Base-by-base conservation (phyloP, 2,329 filamentous ascomycete genomes). In the Hypoxylon sp. region DNA sequence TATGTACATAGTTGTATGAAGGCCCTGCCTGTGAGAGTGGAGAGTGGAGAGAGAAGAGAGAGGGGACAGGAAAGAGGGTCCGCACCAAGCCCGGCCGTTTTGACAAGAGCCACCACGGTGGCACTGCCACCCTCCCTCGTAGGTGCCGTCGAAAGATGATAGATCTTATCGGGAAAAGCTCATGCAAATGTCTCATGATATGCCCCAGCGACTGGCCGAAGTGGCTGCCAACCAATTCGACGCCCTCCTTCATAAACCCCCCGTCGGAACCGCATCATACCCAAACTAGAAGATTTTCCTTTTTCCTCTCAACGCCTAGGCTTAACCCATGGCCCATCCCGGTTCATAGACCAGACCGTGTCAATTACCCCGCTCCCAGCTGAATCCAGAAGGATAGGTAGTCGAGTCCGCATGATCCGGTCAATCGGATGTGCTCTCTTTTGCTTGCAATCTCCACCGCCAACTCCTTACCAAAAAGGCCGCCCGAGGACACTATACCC, bases 121-220 rank as follows among this genome's bases (percentile, higher is more conserved):
- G 67, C 67, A 67, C 67, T 69, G 63, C 61, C 50, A 67, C 68
- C 68, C 65, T 62, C 56, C 52, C 54, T 44, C 5, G 21, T 11
- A 51, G 29, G 6, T 42, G 10, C 19, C 15, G 29, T 48, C 42
- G 17, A 69, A 67, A 67, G 50, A 64, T 64, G 67, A 67, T 62
- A 65, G 60, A 65, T 68, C 68, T 67, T 65, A 67, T 70, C 60
- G 53, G 68, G 50, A 31, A 68, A 60, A 53, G 64, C 35, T 32
- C 32, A 70, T 70, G 64, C 64, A 67, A 60, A 70, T 65, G 60
- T 70, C 64, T 68, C 57, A 67, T 70, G 67, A 69, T 66, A 52
- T 39, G 21, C 50, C 46, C 39, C 29, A 57, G 58, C 35, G 47
- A 62, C 57, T 62, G 52, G 51, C 35, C 54, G 56, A 42, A 48